Evolutionary conservation across 495 filamentous ascomycete species (phyloP), one percentile per base, ranked within the genome.

Genomic region (Thozetella sp.): DNA sequence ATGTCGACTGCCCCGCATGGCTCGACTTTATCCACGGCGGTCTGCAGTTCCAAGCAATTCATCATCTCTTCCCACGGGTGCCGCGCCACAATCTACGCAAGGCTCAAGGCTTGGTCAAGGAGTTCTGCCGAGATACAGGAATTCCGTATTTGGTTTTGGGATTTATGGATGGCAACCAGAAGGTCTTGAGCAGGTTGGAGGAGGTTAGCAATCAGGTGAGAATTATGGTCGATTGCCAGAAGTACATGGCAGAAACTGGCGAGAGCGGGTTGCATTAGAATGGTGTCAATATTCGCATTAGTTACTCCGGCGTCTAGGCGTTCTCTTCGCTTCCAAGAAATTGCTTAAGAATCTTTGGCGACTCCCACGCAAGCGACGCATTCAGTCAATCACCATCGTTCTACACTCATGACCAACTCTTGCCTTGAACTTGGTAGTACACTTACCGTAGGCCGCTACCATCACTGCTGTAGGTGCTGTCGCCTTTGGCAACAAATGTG

Each of bases 21-120:
- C 59, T 81, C 0, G 79, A 81, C 61, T 81, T 70, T 26, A 63
- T 79, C 54, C 77, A 81, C 61, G 79, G 79, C 46, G 77, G 79
- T 1, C 62, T 81, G 37, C 79, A 81, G 64, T 81, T 81, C 67
- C 79, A 81, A 62, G 77, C 73, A 1, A 73, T 80, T 13, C 79
- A 81, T 55, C 79, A 81, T 48, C 65, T 81, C 12, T 81, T 81
- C 53, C 77, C 77, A 3, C 59, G 79, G 0, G 69, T 79, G 30
- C 77, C 79, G 0, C 57, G 79, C 34, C 80, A 83, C 53, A 83
- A 81, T 55, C 64, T 81, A 40, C 65, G 80, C 1, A 57, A 61
- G 23, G 62, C 72, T 51, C 80, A 83, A 66, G 46, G 19, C 27
- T 59, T 80, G 53, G 76, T 81, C 2, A 66, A 63, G 40, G 70